Percentiles rank a stretch among this genome's conserved stretches.
These are phyloP conservation scores for Brasenia schreberi DNA, from an alignment of 164 flowering plant species.

Conservation along the genomic window DNA sequence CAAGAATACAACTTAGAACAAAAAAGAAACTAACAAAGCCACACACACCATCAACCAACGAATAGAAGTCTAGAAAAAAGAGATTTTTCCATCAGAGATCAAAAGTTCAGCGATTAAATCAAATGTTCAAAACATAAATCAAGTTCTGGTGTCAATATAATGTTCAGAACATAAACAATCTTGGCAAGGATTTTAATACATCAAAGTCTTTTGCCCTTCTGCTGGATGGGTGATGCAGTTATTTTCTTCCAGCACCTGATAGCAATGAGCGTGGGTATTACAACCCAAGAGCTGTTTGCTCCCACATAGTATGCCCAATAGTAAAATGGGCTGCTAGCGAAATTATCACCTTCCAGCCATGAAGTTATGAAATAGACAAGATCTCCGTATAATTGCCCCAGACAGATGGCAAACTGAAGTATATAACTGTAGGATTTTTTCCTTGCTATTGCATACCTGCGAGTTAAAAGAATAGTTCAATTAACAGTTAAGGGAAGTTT, in stretches of 20 bases:
- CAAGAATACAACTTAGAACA: too few species aligned
- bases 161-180: too few species aligned
- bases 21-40: too few species aligned
- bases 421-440: slow-evolving; percentile 57
- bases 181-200: too few species aligned
- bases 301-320: slow-evolving; percentile 62
- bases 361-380: slow-evolving; percentile 60
- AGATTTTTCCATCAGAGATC: too few species aligned
- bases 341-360: slow-evolving; percentile 71
- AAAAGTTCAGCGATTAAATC: too few species aligned
- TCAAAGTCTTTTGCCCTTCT: slow-evolving; percentile 46
- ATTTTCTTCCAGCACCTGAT: slow-evolving; percentile 73
- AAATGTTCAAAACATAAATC: too few species aligned
- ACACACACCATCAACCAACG: too few species aligned
- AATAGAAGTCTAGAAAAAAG: too few species aligned
- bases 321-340: slow-evolving; percentile 40
- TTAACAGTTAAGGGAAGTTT: too few species aligned
- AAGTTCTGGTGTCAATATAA: too few species aligned
- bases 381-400: slow-evolving; percentile 87
- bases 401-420: slow-evolving; percentile 55
- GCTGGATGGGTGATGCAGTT: slow-evolving; percentile 29
- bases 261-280: slow-evolving; percentile 54
- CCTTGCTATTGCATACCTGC: slow-evolving; percentile 73
- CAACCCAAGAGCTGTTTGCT: slow-evolving; percentile 62
- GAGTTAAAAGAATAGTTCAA: not conserved